A percentile compares a stretch with the other conserved stretches of the same genome.
These are phyloP conservation scores for Tylopilus cervinicoccineus DNA, from an alignment of 768 basidiomycete genomes.

Conservation along the genomic window DNA sequence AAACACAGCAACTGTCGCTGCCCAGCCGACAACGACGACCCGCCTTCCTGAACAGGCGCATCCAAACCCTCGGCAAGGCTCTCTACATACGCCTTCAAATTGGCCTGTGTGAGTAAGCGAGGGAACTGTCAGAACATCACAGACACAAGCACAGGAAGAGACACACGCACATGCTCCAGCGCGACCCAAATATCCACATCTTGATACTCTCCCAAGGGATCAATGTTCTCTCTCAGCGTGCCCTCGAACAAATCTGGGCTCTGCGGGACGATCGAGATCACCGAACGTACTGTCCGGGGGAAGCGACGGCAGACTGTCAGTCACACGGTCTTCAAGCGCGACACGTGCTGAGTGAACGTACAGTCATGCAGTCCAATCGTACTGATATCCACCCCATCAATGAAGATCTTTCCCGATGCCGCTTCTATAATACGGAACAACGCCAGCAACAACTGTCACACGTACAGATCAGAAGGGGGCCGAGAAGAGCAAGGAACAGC, in stretches of 20 bases:
- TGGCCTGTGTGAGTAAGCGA: slow-evolving; percentile 38
- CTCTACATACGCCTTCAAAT: slow-evolving; percentile 68
- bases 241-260: slow-evolving; percentile 69
- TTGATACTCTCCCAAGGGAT: slow-evolving; percentile 69
- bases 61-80: slow-evolving; percentile 64
- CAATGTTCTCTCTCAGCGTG: slow-evolving; percentile 81
- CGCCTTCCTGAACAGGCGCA: slow-evolving; percentile 71
- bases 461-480: neutral
- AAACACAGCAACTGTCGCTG: slow-evolving; percentile 89
- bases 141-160: neutral
- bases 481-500: neutral
- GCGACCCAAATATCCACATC: slow-evolving; percentile 89
- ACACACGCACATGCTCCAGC: slow-evolving; percentile 55
- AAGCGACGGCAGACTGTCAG: neutral
- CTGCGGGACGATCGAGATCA: slow-evolving; percentile 86
- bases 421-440: slow-evolving; percentile 79
- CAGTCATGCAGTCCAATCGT: slow-evolving; percentile 68
- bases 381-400: slow-evolving; percentile 76
- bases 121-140: neutral
- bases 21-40: slow-evolving; percentile 77
- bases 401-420: slow-evolving; percentile 56
- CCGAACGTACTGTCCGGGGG: slow-evolving; percentile 58
- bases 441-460: slow-evolving; percentile 54
- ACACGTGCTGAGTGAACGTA: slow-evolving; percentile 8
- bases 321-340: too few species aligned